Evolutionary conservation across 1,284 basidiomycete genomes (phyloP).

Genomic region (Earliella scabrosa): DNA sequence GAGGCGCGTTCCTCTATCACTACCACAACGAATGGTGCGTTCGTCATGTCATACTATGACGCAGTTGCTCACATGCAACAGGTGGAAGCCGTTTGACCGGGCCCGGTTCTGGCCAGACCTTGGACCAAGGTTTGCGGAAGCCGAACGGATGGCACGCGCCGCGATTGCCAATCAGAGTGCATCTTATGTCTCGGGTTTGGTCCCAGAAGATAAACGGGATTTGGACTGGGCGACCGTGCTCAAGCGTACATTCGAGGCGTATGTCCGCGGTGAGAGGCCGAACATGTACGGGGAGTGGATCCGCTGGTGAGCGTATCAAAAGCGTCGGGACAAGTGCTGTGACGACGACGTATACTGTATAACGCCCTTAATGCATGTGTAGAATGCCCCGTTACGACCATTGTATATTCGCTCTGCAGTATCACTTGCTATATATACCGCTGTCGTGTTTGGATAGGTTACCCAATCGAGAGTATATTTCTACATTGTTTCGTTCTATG

Average conservation of each 20-base stretch:
- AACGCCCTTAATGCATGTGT: background rate
- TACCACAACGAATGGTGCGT: slow-evolving; percentile 55
- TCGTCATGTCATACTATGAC: background rate
- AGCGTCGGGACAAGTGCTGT: background rate
- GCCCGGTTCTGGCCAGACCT: slow-evolving; percentile 91
- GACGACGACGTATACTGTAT: background rate
- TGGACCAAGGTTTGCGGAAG: slow-evolving; percentile 75
- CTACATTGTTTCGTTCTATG: slow-evolving; percentile 10
- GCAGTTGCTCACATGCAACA: slow-evolving; percentile 33
- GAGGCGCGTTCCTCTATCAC: slow-evolving; percentile 73
- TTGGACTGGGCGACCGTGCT: slow-evolving; percentile 89
- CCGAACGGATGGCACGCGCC: slow-evolving; percentile 64
- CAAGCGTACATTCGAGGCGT: slow-evolving; percentile 91
- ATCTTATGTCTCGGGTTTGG: slow-evolving; percentile 39
- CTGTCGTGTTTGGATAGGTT: slow-evolving; percentile 7
- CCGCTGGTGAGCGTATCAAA: slow-evolving; percentile 51
- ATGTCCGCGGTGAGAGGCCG: slow-evolving; percentile 83
- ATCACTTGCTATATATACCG: background rate
- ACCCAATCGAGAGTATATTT: slow-evolving; percentile 10
- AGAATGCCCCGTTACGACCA: background rate
- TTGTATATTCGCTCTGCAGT: slow-evolving; percentile 1
- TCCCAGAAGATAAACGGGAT: slow-evolving; percentile 67
- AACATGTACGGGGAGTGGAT: slow-evolving; percentile 94
- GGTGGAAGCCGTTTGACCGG: slow-evolving; percentile 94
- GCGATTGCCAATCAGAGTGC: slow-evolving; percentile 29